These are phyloP conservation scores for Sporothrix brasiliensis DNA, from an alignment of 2,329 filamentous ascomycete genomes.

Conservation along the genomic window DNA sequence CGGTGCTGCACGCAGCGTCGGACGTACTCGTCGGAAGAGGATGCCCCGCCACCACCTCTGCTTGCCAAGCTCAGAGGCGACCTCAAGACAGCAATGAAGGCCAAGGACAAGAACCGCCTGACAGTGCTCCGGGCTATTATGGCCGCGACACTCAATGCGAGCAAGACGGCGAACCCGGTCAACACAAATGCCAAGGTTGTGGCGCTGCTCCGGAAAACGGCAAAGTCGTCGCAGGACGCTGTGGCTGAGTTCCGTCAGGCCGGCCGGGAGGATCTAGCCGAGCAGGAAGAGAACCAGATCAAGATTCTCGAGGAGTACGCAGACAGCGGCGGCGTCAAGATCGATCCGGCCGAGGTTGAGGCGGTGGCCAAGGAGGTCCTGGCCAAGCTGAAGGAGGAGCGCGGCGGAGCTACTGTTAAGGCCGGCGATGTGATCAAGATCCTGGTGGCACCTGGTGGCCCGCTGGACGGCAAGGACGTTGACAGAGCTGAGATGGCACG, in stretches of 20 bases:
- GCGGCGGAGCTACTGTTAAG: slow-evolving; percentile 41
- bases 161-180: slow-evolving; percentile 72
- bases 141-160: slow-evolving; percentile 71
- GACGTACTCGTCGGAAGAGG: slow-evolving; percentile 44
- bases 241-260: slow-evolving; percentile 65
- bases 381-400: slow-evolving; percentile 50
- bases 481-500: slow-evolving; percentile 64
- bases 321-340: slow-evolving; percentile 59
- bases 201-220: slow-evolving; percentile 66
- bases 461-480: slow-evolving; percentile 64
- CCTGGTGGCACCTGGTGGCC: slow-evolving; percentile 54
- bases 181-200: slow-evolving; percentile 70
- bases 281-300: slow-evolving; percentile 70
- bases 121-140: slow-evolving; percentile 70
- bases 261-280: slow-evolving; percentile 67
- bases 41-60: slow-evolving; percentile 49
- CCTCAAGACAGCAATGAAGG: slow-evolving; percentile 67
- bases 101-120: slow-evolving; percentile 66
- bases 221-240: slow-evolving; percentile 60
- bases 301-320: slow-evolving; percentile 68
- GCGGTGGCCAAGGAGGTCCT: slow-evolving; percentile 56
- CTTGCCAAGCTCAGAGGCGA: slow-evolving; percentile 61
- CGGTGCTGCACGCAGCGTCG: slow-evolving; percentile 18
- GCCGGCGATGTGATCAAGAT: slow-evolving; percentile 67
- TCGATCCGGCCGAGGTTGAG: slow-evolving; percentile 62